A percentile compares a stretch with the other conserved stretches of the same genome.
Conservation (phyloP, 257 asterid species). For the Mentha longifolia region DNA sequence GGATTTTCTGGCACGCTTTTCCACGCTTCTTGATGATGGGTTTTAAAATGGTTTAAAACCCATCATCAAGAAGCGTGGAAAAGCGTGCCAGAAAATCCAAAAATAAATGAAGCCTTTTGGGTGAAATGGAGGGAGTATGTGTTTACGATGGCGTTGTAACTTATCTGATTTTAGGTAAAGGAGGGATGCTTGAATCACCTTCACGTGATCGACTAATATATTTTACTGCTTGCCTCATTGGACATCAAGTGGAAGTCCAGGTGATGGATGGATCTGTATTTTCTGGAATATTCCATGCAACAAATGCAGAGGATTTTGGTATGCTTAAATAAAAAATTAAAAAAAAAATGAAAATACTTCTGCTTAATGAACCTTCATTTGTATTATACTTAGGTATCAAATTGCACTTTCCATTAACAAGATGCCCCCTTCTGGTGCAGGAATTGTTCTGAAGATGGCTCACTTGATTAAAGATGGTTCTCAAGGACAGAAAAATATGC, state of each 20-base stretch:
- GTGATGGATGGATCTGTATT: conserved; percentile 81
- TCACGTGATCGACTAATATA: conserved; percentile 75
- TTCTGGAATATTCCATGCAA: conserved; percentile 86
- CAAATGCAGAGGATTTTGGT: conserved; percentile 90
- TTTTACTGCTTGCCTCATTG: conserved; percentile 75
- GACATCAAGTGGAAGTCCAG: conserved; percentile 95
- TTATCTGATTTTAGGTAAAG: conserved; percentile 55
- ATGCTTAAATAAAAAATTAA: conserved; percentile 33
- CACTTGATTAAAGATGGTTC: conserved; percentile 69
- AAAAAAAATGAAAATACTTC: conserved; percentile 12
- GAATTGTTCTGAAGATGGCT: conserved; percentile 93
- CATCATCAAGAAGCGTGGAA: no score
- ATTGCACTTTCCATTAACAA: neutral
- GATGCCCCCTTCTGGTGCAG: conserved; percentile 44
- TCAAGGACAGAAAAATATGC: conserved; percentile 52
- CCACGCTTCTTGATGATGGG: no score
- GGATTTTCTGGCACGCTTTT: no score
- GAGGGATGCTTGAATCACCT: conserved; percentile 56
- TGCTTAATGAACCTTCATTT: neutral
- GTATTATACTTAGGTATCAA: conserved; percentile 9
- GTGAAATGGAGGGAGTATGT: no score
- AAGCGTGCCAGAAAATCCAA: no score
- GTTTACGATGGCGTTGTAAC: conserved; percentile 31
- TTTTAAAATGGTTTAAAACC: no score
- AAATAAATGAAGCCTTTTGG: no score